Evolutionary conservation across 2,329 filamentous ascomycete genomes (phyloP).

Genomic region (Penicillium paneum): DNA sequence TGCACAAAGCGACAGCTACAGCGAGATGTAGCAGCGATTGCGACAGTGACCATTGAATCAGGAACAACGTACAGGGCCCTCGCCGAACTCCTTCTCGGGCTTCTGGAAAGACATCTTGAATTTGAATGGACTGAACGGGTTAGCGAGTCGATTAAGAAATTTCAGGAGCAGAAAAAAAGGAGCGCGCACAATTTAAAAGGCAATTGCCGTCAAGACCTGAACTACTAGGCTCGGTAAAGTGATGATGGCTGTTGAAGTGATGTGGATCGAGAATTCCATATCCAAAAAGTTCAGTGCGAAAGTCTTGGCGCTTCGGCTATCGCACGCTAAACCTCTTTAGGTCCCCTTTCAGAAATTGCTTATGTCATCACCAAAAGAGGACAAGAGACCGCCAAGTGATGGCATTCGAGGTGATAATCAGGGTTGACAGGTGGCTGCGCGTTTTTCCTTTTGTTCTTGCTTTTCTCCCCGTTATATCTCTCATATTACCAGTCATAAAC

Average conservation of each 20-base stretch:
- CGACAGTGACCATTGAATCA: constrained; percentile 5
- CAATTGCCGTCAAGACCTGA: constrained; percentile 73
- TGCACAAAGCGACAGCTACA: constrained; percentile 10
- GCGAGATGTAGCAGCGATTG: constrained; percentile 3
- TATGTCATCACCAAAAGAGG: constrained; percentile 14
- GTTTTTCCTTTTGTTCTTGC: constrained; percentile 9
- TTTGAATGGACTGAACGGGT: constrained; percentile 28
- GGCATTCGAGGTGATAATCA: constrained; percentile 3
- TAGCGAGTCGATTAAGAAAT: constrained; percentile 20
- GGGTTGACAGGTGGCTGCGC: neutral
- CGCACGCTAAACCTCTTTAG: constrained; percentile 35
- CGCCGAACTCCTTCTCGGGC: constrained; percentile 88
- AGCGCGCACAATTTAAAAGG: constrained; percentile 22
- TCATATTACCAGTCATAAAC: constrained; percentile 2
- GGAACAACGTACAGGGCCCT: constrained; percentile 67
- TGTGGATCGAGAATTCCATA: constrained; percentile 21
- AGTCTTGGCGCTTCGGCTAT: constrained; percentile 41
- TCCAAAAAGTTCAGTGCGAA: constrained; percentile 27
- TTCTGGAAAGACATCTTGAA: constrained; percentile 89
- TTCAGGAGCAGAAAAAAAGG: constrained; percentile 1
- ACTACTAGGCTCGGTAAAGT: constrained; percentile 74
- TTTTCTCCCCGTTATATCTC: neutral
- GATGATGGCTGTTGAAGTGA: constrained; percentile 55
- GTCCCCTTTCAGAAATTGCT: constrained; percentile 14
- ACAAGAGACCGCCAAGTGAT: constrained; percentile 9